Conservation (phyloP, 345 rosid genomes). For the Pistacia vera region DNA sequence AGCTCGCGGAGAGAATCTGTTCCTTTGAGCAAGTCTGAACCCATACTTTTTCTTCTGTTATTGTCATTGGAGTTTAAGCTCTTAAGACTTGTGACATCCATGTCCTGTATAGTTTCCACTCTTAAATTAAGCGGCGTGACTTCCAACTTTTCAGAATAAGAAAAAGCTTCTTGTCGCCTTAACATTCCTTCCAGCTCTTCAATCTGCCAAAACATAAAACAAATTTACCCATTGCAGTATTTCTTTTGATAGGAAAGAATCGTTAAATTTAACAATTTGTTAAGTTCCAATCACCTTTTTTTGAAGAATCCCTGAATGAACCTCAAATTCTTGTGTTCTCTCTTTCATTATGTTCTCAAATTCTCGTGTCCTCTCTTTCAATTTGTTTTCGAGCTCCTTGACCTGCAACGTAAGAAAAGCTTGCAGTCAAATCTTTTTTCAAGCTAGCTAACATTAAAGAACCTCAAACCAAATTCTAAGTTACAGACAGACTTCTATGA, state of each 20-base stretch:
- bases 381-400: not conserved
- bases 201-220: constrained; percentile 23
- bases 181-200: constrained; percentile 34
- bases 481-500: not conserved
- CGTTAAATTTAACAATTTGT: constrained; percentile 1
- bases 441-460: not conserved
- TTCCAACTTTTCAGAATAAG: constrained; percentile 18
- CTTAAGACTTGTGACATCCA: constrained; percentile 24
- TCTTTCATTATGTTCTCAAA: constrained; percentile 37
- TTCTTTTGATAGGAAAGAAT: no score
- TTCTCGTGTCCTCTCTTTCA: constrained; percentile 11
- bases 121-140: constrained; percentile 27
- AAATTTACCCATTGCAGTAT: not conserved
- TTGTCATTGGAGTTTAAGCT: constrained; percentile 20
- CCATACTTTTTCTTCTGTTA: constrained; percentile 18
- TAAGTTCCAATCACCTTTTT: constrained; percentile 31
- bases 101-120: constrained; percentile 19
- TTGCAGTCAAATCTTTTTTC: not conserved
- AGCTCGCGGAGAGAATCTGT: constrained; percentile 37
- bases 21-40: constrained; percentile 39
- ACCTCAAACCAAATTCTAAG: not conserved
- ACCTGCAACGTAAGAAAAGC: not conserved
- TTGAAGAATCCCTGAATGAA: constrained; percentile 31
- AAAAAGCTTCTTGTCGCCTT: constrained; percentile 9
- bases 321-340: constrained; percentile 27